Percentiles rank a stretch among this genome's conserved stretches.
These are phyloP conservation scores for Agarophyton chilense DNA, from an alignment of 23 red algal genomes.

Conservation along the genomic window DNA sequence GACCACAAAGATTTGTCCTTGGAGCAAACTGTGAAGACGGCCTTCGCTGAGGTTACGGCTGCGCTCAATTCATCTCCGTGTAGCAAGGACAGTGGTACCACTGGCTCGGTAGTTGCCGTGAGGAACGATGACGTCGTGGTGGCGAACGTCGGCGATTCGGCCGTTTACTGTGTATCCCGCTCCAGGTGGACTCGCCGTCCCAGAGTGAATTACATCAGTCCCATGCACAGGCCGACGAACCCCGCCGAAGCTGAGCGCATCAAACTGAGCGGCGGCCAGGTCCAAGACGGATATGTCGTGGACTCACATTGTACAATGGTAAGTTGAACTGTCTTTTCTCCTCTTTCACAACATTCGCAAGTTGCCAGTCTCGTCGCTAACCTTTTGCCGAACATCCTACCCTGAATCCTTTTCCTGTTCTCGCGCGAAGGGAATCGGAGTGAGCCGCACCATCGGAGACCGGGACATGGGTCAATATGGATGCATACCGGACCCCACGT, in stretches of 20 bases:
- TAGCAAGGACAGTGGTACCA: slow-evolving; percentile 35
- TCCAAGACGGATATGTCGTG: slow-evolving; percentile 45
- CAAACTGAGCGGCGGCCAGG: slow-evolving; percentile 25
- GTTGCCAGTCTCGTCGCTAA: too few species aligned
- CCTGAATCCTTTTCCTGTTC: background rate
- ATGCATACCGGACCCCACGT: slow-evolving; percentile 46
- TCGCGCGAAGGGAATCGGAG: slow-evolving; percentile 44
- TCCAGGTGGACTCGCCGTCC: slow-evolving; percentile 3
- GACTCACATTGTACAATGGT: slow-evolving; percentile 7
- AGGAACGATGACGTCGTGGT: slow-evolving; percentile 54
- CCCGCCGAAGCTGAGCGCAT: slow-evolving; percentile 33
- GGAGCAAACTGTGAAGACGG: background rate
- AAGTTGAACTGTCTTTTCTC: background rate
- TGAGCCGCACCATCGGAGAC: slow-evolving; percentile 58
- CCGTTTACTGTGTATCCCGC: slow-evolving; percentile 35
- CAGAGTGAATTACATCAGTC: slow-evolving; percentile 6
- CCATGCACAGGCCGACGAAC: slow-evolving; percentile 49
- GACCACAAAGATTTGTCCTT: slow-evolving; percentile 18
- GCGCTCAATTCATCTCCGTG: slow-evolving; percentile 42
- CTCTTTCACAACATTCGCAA: too few species aligned
- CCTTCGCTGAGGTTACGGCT: slow-evolving; percentile 28
- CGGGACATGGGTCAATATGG: slow-evolving; percentile 58
- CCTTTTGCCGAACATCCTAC: background rate
- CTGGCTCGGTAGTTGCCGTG: slow-evolving; percentile 42
- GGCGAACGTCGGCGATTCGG: slow-evolving; percentile 48